Conservation (phyloP, 2,329 filamentous ascomycete genomes). For the Cercospora sp. region DNA sequence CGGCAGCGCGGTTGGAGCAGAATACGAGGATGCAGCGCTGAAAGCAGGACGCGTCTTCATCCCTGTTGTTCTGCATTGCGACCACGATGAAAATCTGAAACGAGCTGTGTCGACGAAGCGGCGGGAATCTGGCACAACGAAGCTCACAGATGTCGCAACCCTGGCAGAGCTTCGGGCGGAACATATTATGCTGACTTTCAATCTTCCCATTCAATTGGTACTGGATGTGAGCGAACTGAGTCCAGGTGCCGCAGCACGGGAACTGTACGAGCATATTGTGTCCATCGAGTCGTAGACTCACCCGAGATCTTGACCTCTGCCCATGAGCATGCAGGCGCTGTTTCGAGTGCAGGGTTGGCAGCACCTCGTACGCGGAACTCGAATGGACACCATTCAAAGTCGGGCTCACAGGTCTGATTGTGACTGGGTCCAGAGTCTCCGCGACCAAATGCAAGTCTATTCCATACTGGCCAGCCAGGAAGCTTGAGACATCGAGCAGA, state of each 20-base stretch:
- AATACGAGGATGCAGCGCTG: slow-evolving; percentile 1
- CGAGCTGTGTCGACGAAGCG: not conserved
- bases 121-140: slow-evolving; percentile 6
- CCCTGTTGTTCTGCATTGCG: slow-evolving; percentile 1
- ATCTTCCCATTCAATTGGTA: not conserved
- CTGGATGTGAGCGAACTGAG: not conserved
- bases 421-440: too few species aligned
- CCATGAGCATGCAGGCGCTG: too few species aligned
- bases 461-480: too few species aligned
- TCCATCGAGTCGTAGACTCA: not conserved
- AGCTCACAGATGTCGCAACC: not conserved
- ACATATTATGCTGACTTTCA: slow-evolving; percentile 3
- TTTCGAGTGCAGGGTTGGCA: too few species aligned
- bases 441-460: too few species aligned
- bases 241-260: not conserved
- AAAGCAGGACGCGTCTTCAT: not conserved
- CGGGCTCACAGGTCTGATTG: too few species aligned
- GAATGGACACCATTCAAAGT: too few species aligned
- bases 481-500: too few species aligned
- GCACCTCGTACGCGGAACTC: too few species aligned
- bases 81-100: not conserved
- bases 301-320: not conserved
- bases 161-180: not conserved
- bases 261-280: slow-evolving; percentile 1
- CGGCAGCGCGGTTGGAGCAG: not conserved